Evolutionary conservation across 1,284 basidiomycete species (phyloP).

Genomic region (Cryptococcus jaspeensis): DNA sequence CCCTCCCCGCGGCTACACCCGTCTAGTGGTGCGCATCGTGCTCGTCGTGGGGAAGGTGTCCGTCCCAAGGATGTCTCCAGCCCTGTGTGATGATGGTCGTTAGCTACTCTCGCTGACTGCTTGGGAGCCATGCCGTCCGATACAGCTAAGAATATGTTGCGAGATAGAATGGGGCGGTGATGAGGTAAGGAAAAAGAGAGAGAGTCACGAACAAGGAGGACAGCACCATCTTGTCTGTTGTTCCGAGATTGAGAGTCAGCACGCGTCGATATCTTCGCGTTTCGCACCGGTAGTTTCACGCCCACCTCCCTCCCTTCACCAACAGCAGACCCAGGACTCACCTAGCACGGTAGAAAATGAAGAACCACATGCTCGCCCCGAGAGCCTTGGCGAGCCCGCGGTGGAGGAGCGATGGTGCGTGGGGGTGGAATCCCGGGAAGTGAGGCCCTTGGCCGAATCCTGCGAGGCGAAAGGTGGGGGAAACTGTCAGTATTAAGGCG

Average conservation of each 20-base stretch:
- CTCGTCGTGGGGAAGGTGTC: constrained; percentile 43
- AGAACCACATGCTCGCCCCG: constrained; percentile 96
- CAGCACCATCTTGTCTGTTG: constrained; percentile 55
- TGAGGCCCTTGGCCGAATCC: constrained; percentile 31
- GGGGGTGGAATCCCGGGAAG: constrained; percentile 69
- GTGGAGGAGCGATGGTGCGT: constrained; percentile 73
- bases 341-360: constrained; percentile 92
- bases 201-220: constrained; percentile 51
- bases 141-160: too few relatives aligned
- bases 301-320: background rate
- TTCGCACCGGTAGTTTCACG: background rate
- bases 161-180: too few relatives aligned
- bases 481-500: background rate
- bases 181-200: background rate
- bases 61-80: constrained; percentile 57
- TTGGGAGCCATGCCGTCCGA: too few relatives aligned
- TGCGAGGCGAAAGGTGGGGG: background rate
- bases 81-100: constrained; percentile 45
- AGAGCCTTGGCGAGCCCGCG: constrained; percentile 77
- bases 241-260: constrained; percentile 4
- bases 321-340: constrained; percentile 53
- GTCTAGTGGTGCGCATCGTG: constrained; percentile 42
- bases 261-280: background rate
- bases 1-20: too few relatives aligned
- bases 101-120: background rate